Percentiles rank a stretch among this genome's conserved stretches.
These are phyloP conservation scores for Schizosaccharomyces osmophilus DNA, from an alignment of 805 yeast species.

Conservation along the genomic window DNA sequence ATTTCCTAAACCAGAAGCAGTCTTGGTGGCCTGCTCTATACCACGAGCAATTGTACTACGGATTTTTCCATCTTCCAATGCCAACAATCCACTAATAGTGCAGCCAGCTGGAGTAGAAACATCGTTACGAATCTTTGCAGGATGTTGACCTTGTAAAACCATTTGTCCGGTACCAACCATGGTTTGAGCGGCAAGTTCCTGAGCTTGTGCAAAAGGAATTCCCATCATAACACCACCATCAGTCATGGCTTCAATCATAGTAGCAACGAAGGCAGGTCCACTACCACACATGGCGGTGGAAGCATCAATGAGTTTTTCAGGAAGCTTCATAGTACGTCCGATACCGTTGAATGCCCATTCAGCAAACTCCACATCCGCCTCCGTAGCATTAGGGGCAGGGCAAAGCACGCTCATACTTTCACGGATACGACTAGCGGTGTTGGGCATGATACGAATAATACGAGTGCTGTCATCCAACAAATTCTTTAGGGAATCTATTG, in stretches of 20 bases:
- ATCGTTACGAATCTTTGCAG: constrained; percentile 62
- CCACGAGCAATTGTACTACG: constrained; percentile 73
- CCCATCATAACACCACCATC: constrained; percentile 94
- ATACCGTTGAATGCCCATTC: constrained; percentile 20
- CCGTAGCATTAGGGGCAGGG: constrained; percentile 11
- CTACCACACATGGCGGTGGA: constrained; percentile 89
- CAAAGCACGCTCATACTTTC: constrained; percentile 80
- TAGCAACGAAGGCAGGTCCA: constrained; percentile 81
- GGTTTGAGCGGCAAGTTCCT: constrained; percentile 74
- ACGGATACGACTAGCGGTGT: constrained; percentile 70
- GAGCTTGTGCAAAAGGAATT: constrained; percentile 60
- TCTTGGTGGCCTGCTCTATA: constrained; percentile 73
- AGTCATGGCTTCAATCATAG: constrained; percentile 72
- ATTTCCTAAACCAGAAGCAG: constrained; percentile 8
- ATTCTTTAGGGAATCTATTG: constrained; percentile 37
- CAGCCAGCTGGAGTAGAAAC: constrained; percentile 97
- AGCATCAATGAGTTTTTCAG: constrained; percentile 83
- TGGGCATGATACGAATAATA: constrained; percentile 88
- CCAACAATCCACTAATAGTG: constrained; percentile 81
- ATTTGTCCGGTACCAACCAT: constrained; percentile 71
- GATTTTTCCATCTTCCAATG: constrained; percentile 76
- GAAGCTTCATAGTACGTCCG: constrained; percentile 18
- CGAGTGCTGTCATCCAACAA: constrained; percentile 19
- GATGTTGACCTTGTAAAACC: constrained; percentile 66
- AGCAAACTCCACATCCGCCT: constrained; percentile 13